Base-by-base conservation (phyloP, 1,284 basidiomycete genomes). In the Ustilago hordei region DNA sequence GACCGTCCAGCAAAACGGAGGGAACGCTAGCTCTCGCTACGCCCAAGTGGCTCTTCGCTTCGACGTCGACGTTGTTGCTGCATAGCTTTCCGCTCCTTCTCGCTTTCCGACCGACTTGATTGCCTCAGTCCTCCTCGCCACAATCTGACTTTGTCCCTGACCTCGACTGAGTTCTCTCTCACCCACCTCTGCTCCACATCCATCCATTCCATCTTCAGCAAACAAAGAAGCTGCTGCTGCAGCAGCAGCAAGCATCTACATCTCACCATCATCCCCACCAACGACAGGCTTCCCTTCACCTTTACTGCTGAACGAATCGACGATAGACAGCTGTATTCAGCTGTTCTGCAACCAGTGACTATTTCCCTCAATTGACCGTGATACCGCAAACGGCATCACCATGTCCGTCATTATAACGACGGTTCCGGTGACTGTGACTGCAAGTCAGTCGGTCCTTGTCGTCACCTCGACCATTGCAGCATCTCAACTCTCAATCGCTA, bases 401-500 rank as follows among this genome's bases (percentile, higher is more conserved):
- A 72, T 72, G 69, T 66, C 69, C 17, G 39, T 53, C 9, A 41
- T 59, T 7, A 60, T 72, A 13, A 60, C 66, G 6, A 66, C 69
- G 8, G 60, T 53, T 0, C 36, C 64, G 5, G 60, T 72, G 34
- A 67, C 69, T 4, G 64, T 61, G 45, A 72, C 69, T 11, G 69
- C 64, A 9, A 67, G 64, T 45, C 56, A 63, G 50, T 72, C 60
- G 5, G 60, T 72, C n/a, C 57, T 72, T 2, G 69, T 72, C 0
- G 64, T 72, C 47, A 72, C 69, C 47, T 72, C 69, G 6, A 72
- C 64, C 11, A 63, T 72, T 7, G 60, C 60, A 19, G 64, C 69
- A 19, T 62, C 64, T 4, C 56, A 66, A 8, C 60, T 66, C n/a
- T 53, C 64, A 13, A 28, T 47, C 47, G 36, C 48, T 38, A 63